These are phyloP conservation scores for Fraxinus sp. DNA, from an alignment of 305 asterid genomes.

Conservation along the genomic window DNA sequence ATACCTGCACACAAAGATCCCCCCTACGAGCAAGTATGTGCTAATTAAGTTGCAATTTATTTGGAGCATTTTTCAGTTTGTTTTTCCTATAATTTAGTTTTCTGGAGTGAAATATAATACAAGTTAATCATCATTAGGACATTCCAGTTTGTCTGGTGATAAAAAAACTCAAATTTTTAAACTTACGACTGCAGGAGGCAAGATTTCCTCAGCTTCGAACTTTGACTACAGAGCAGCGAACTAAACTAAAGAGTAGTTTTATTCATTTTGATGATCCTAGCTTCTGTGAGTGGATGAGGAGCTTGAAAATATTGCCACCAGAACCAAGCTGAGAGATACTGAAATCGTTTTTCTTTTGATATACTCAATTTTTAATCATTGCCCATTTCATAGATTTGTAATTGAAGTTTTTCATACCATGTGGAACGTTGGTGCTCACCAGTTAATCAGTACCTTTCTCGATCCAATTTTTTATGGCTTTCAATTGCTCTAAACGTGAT, in stretches of 20 bases:
- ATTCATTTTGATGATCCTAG: constrained; percentile 91
- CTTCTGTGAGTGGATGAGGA: constrained; percentile 95
- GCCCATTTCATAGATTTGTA: background rate
- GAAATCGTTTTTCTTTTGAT: background rate
- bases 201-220: constrained; percentile 90
- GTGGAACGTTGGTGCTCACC: too few species aligned
- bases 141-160: background rate
- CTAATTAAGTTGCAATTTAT: constrained; percentile 14
- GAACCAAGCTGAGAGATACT: constrained; percentile 53
- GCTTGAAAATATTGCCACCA: constrained; percentile 75
- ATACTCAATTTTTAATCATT: background rate
- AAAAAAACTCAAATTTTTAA: background rate
- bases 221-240: constrained; percentile 69
- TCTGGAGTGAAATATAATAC: background rate
- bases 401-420: too few species aligned
- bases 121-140: background rate
- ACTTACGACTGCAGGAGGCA: constrained; percentile 64
- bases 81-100: background rate
- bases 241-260: constrained; percentile 80
- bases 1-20: constrained; percentile 97
- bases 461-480: too few species aligned
- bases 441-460: too few species aligned
- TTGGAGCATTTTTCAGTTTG: background rate
- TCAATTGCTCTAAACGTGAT: too few species aligned
- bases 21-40: constrained; percentile 80